Evolutionary conservation across 257 asterid species (phyloP), one percentile per base, ranked within the genome.

Genomic region (Primulina tabacum): DNA sequence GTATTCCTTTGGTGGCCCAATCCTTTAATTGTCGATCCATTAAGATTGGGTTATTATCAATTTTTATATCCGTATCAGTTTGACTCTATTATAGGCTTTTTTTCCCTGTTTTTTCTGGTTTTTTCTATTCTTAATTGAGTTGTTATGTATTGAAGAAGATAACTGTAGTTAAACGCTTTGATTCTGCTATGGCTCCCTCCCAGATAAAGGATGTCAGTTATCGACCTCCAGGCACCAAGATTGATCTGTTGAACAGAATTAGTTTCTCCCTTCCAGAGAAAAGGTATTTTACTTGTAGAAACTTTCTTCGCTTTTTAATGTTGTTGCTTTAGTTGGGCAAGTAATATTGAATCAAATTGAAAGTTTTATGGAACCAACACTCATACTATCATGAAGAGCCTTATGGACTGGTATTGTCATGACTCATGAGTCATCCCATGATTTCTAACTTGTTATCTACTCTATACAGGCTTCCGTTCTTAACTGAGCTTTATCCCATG

Each of bases 161-260:
- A 9, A 12, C 0, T 11, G 11, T 43, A 43, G n/a, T 38, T 2
- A 38, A 0, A 38, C 47, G 7, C 7, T 38, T 38, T 38, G 14
- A 38, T 38, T 38, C 3, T 28, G 66, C 6, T 11, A 62, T 65
- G n/a, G 30, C 68, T 50, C 9, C 37, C 60, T 62, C 55, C 21
- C 86, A 93, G 98, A 67, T 89, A 64, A 84, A 80, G 85, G 90
- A 80, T 21, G 79, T 89, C 57, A 76, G 86, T 34, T 93, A 86
- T 75, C 89, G 85, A 80, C 88, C 94, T 67, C 95, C 97, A 26
- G 98, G 97, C 76, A 90, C 97, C 62, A 80, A 88, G 81, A 73
- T 78, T 75, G 76, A 87, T 83, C 91, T 93, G 71, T 77, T 93
- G 83, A 77, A 83, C 69, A 83, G 82, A 69, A 78, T 87, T 78